Base-by-base conservation (phyloP, 192 early-diverging fungal species). In the Backusella australiensis region DNA sequence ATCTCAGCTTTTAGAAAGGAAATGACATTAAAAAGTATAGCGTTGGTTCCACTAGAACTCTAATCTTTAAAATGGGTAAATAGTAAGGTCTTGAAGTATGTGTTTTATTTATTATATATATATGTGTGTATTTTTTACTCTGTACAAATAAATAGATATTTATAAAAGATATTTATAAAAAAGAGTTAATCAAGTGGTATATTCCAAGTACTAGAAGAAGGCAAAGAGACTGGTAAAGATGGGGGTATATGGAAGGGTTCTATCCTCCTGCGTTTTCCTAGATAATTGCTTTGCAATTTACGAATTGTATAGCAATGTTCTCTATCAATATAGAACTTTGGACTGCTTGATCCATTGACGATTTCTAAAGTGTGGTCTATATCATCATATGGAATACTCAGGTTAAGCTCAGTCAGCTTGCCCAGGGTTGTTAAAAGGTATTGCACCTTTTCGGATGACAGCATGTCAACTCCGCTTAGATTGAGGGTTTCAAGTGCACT, bases 1-100 rank as follows among this genome's bases (percentile, higher is more conserved):
- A 72, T 93, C 4, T 84, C 79, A 9, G 75, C 77, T 7, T 88
- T 91, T 67, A 79, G 79, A 38, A 81, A 87, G 29, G 89, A 88
- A 21, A 76, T 87, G n/a, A 78, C 34, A 29, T 14, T 72, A 1
- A 75, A 69, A 36, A 79, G 59, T 32, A 39, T 84, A 2, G 56
- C 29, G 9, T 34, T 82, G 23, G 74, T 84, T 26, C 81, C 80
- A 34, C 44, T 77, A 14, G 26, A 63, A 12, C 23, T 29, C 12
- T 63, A 63, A 5, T 1, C 26, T 26, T n/a, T 26, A 21, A 21
- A 56, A 56, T 1, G 21, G 8, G 9, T 26, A 9, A 56, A 21
- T 56, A 39, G 8, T 11, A 39, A 39, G 38, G 38, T 39, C 38
- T 39, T 39, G 11, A 39, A 39, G 38, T 4, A 44, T 44, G 15